phyloP scores from a whole-genome alignment of 371 early-diverging fungal species.

The Basidiobolus meristosporus region DNA sequence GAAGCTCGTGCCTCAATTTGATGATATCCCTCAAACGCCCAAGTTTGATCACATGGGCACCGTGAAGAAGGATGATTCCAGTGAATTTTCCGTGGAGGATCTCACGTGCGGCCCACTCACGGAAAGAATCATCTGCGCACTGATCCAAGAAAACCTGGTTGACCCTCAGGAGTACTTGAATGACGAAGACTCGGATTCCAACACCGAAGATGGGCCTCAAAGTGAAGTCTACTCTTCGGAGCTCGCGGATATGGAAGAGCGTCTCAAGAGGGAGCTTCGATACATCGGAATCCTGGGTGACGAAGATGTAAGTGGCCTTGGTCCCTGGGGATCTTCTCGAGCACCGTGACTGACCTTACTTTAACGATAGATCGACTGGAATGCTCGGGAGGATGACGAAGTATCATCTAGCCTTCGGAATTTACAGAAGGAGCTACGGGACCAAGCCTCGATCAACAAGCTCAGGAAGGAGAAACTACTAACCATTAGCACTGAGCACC shows the following conservation, averaged over 20 bases:
- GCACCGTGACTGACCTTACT: background rate
- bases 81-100: no score
- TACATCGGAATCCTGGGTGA: constrained; percentile 60
- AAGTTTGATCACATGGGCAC: background rate
- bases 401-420: constrained; percentile 47
- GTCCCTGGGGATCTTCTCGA: no score
- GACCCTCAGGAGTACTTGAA: constrained; percentile 9
- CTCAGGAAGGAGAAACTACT: constrained; percentile 39
- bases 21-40: background rate
- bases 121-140: constrained; percentile 44
- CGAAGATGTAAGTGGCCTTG: constrained; percentile 30
- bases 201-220: constrained; percentile 3
- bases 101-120: constrained; percentile 40
- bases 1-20: constrained; percentile 15
- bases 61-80: no score
- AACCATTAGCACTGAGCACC: constrained; percentile 43
- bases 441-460: constrained; percentile 42
- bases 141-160: constrained; percentile 38
- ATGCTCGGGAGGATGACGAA: constrained; percentile 61
- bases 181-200: constrained; percentile 5
- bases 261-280: constrained; percentile 58
- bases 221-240: constrained; percentile 4
- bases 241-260: constrained; percentile 36
- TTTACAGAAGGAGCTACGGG: constrained; percentile 47
- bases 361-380: constrained; percentile 10